Base-by-base conservation (phyloP, 192 early-diverging fungal species). In the Entrophospora sp. region DNA sequence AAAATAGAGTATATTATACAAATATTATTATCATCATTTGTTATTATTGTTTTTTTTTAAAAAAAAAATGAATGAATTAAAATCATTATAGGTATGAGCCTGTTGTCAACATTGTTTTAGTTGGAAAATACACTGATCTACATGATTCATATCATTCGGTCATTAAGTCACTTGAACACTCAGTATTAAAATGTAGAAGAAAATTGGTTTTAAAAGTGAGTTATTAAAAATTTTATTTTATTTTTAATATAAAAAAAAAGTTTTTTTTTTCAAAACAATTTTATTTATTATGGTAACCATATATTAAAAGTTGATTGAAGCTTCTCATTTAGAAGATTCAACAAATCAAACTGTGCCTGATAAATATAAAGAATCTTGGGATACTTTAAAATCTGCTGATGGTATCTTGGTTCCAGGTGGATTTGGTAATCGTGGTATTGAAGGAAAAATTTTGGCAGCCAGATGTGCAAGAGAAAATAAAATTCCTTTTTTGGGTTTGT, bases 401-500 rank as follows among this genome's bases (percentile, higher is more conserved):
- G 97, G 97, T 42, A 94, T 99, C 59, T 80, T 99, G 38, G 94
- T 99, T 32, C 95, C 97, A 24, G 97, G 97, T 70, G 97, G 97
- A 32, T 99, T 99, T 71, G 97, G 97, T 57, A 82, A 84, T 56
- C 91, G 97, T 71, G 97, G 97, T 69, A 89, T 89, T 55, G 97
- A 99, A 71, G 97, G 97, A 62, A 99, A 89, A 83, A 85, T 99
- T 42, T 75, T 87, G 32, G 95, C 95, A 7, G 88, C 88, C 69
- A 97, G 93, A 70, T 97, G 91, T 88, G 97, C 97, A 30, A 89
- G 97, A 75, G 95, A 97, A 77, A 89, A 97, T 79, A 92, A 93
- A 62, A 74, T 98, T 34, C 97, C 97, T 48, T 99, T 93, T 77
- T 88, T 99, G 28, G 97, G 20, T n/a, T 18, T n/a, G n/a, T n/a